Conservation (phyloP, 1,284 basidiomycete genomes). For the Rhodofomes roseus region DNA sequence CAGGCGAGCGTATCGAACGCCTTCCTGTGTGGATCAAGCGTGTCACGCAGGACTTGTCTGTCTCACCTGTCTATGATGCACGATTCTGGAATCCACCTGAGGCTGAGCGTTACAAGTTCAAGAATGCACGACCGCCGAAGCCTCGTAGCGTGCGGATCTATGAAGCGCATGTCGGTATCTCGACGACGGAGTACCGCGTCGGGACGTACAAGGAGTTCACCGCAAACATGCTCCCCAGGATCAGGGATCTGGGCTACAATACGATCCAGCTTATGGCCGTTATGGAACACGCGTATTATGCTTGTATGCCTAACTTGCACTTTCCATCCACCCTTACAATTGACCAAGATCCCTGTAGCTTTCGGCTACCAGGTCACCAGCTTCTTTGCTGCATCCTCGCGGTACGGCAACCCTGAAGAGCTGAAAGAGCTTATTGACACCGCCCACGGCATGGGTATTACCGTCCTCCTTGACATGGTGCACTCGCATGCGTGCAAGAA, state of each 20-base stretch:
- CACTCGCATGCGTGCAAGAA: constrained; percentile 99
- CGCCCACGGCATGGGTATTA: constrained; percentile 90
- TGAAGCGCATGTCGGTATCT: constrained; percentile 98
- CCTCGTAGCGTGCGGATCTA: constrained; percentile 84
- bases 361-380: constrained; percentile 98
- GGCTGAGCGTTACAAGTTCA: constrained; percentile 76
- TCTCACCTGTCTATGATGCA: constrained; percentile 93
- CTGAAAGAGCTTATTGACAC: constrained; percentile 94
- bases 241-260: constrained; percentile 92
- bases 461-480: constrained; percentile 93
- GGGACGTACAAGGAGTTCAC: constrained; percentile 98
- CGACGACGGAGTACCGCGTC: constrained; percentile 82
- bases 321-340: not conserved
- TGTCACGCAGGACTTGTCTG: constrained; percentile 89
- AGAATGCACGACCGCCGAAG: constrained; percentile 68
- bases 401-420: constrained; percentile 93
- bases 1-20: constrained; percentile 83
- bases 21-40: constrained; percentile 93
- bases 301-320: constrained; percentile 57
- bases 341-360: constrained; percentile 39
- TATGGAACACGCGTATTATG: constrained; percentile 99
- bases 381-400: constrained; percentile 96
- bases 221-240: constrained; percentile 78
- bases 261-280: constrained; percentile 96
- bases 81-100: constrained; percentile 97